phyloP scores from a whole-genome alignment of 2,329 filamentous ascomycete genomes.

The Grosmannia penicillata region DNA sequence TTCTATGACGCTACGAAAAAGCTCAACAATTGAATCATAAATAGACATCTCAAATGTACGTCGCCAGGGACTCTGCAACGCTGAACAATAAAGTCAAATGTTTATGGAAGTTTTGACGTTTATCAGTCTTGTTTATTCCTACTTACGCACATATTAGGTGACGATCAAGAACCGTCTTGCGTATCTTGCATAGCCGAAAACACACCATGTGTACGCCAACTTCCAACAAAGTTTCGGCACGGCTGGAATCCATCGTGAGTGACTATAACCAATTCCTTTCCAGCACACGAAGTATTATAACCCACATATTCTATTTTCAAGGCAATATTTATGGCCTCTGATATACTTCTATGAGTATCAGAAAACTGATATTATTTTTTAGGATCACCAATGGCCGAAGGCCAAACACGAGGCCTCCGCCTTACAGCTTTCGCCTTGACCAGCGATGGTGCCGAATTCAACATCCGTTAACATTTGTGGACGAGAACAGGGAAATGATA shows the following conservation, averaged over 20 bases:
- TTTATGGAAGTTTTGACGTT: too few species aligned
- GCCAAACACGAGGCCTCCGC: background rate
- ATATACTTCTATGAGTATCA: too few species aligned
- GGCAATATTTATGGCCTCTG: background rate
- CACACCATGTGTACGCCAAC: background rate
- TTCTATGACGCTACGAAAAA: too few species aligned
- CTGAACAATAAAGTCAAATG: too few species aligned
- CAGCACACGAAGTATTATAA: too few species aligned
- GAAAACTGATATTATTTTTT: too few species aligned
- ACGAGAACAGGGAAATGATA: slow-evolving; percentile 1
- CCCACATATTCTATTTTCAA: too few species aligned
- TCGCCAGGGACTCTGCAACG: too few species aligned
- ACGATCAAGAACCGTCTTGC: slow-evolving; percentile 1
- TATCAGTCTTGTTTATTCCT: background rate
- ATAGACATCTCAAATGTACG: too few species aligned
- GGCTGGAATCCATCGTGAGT: slow-evolving; percentile 2
- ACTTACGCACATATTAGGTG: background rate
- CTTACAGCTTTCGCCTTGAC: background rate
- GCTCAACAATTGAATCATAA: too few species aligned
- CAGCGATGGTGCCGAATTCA: slow-evolving; percentile 1
- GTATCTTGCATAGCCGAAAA: background rate
- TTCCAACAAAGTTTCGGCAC: background rate
- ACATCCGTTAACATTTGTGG: background rate
- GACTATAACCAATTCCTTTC: too few species aligned
- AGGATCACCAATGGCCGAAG: background rate